phyloP scores from a whole-genome alignment of 768 basidiomycete genomes.

The Naganishia onofrii region DNA sequence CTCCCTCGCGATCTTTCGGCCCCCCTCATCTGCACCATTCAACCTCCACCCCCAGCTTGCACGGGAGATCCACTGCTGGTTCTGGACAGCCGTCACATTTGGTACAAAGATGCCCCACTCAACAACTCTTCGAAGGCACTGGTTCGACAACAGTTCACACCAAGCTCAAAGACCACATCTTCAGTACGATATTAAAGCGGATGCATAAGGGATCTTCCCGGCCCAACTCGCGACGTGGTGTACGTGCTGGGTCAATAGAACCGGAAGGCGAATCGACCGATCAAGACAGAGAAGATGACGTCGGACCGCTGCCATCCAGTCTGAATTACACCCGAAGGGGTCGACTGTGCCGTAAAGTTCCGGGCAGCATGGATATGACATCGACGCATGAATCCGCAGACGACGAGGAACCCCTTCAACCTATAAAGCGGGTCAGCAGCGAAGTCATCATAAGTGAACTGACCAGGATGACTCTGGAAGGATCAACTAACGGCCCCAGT shows the following conservation, averaged over 20 bases:
- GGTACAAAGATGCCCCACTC: constrained; percentile 23
- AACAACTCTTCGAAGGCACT: constrained; percentile 67
- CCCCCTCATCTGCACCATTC: constrained; percentile 46
- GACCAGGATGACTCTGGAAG: constrained; percentile 25
- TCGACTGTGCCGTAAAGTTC: constrained; percentile 16
- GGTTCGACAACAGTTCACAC: constrained; percentile 93
- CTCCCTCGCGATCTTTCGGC: constrained; percentile 37
- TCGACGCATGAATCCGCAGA: constrained; percentile 22
- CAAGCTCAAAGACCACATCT: constrained; percentile 90
- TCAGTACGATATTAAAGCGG: constrained; percentile 74
- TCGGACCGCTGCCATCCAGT: constrained; percentile 53
- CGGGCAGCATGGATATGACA: constrained; percentile 35
- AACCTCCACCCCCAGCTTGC: constrained; percentile 41
- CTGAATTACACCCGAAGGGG: constrained; percentile 36
- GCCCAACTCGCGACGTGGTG: constrained; percentile 12
- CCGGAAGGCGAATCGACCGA: constrained; percentile 18
- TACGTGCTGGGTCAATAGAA: constrained; percentile 24
- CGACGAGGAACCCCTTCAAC: constrained; percentile 11
- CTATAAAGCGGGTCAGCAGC: constrained; percentile 42
- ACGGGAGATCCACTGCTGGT: constrained; percentile 11
- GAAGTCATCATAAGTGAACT: constrained; percentile 44
- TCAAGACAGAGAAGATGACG: constrained; percentile 31
- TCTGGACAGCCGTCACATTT: background rate
- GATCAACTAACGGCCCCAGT: background rate
- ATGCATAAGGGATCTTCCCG: constrained; percentile 37